Evolutionary conservation across 176 grass and related monocot species (phyloP).

Genomic region (Oryza nivara): DNA sequence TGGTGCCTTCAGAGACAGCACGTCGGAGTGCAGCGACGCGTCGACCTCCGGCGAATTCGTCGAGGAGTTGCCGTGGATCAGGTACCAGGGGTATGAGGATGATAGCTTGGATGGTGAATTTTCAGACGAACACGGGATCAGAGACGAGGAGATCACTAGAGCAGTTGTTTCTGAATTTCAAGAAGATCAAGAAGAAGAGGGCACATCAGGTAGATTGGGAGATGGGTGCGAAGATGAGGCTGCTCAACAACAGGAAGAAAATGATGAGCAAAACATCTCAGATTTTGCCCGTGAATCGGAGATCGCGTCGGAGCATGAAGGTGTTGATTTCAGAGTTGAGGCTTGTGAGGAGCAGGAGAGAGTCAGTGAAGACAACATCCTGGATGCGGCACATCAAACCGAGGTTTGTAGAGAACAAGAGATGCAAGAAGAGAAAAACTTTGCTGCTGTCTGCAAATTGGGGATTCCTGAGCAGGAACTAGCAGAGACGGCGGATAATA

Average conservation of each 20-base stretch:
- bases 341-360: conserved; percentile 7
- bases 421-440: conserved; percentile 19
- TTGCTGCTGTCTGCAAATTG: background rate
- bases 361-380: conserved; percentile 34
- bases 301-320: background rate
- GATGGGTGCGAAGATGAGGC: background rate
- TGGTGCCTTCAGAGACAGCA: conserved; percentile 54
- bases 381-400: background rate
- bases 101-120: conserved; percentile 50
- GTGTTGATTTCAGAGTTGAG: background rate
- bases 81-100: conserved; percentile 39
- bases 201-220: background rate
- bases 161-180: conserved; percentile 9
- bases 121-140: conserved; percentile 32
- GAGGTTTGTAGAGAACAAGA: conserved; percentile 13
- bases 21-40: conserved; percentile 48
- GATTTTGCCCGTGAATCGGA: background rate
- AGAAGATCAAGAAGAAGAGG: conserved; percentile 18
- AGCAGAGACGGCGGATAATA: background rate
- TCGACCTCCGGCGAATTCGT: conserved; percentile 28
- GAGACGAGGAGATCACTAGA: conserved; percentile 14
- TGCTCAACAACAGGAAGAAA: conserved; percentile 10
- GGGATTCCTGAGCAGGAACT: conserved; percentile 16
- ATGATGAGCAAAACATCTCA: background rate
- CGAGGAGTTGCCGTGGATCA: conserved; percentile 54